Base-by-base conservation (phyloP, 495 filamentous ascomycete species). In the Lasiosphaeria ovina region DNA sequence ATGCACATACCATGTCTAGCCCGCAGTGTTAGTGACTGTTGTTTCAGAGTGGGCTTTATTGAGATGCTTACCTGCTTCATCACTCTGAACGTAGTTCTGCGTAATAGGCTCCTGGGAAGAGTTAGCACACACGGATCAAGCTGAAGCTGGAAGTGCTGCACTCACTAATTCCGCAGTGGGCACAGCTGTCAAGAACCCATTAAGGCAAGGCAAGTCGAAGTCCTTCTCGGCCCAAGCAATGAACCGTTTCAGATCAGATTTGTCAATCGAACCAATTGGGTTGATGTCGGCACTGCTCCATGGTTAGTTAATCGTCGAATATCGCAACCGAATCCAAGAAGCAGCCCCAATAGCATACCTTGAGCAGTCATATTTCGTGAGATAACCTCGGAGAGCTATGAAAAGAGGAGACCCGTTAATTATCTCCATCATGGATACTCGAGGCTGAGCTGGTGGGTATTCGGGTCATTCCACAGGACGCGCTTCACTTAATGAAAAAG, bases 221-320 rank as follows among this genome's bases (percentile, higher is more conserved):
- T 64, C 50, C 47, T 54, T 69, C 53, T 71, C 68, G 3, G 88
- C 83, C 78, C 84, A 93, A 16, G 73, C 71, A 50, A 93, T 91
- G 79, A 96, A 94, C 4, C 79, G 73, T 67, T 89, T 93, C 3
- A 96, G 74, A 63, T 96, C 93, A 6, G 81, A 65, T 70, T 90
- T 91, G 66, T 77, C 79, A 57, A 91, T 88, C 3, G 83, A 82
- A 3, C 89, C 89, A 45, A 93, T 90, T 9, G 89, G 89, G 64
- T 89, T 89, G 54, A 54, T 57, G 48, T 64, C 55, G 24, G 55
- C 45, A 31, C 42, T 49, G 38, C 12, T n/a, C 47, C 8, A 24
- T 24, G 12, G n/a, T 50, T 42, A 35, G 45, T 40, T n/a, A 45
- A 34, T 31, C 10, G 12, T 24, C n/a, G 10, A 54, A 10, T 31